Conservation (phyloP, 1,284 basidiomycete genomes). For the Ustilago shanxiensis region DNA sequence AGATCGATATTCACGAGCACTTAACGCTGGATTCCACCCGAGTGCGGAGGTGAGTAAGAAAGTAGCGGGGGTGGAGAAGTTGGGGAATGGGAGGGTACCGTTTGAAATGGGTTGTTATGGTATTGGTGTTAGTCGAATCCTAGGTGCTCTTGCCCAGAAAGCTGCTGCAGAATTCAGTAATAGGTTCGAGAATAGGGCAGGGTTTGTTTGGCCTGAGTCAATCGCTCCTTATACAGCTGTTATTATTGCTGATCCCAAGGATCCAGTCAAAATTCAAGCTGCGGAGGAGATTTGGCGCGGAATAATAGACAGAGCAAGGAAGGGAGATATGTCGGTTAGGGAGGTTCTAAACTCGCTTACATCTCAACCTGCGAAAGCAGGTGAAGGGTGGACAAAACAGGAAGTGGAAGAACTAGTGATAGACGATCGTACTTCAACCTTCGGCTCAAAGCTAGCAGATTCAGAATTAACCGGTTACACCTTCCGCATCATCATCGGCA, state of each 20-base stretch:
- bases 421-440: constrained; percentile 62
- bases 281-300: constrained; percentile 7
- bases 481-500: constrained; percentile 63
- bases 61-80: constrained; percentile 5
- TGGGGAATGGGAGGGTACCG: constrained; percentile 40
- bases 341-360: constrained; percentile 1
- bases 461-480: constrained; percentile 68
- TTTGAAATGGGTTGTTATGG: constrained; percentile 71
- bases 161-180: constrained; percentile 21
- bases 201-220: constrained; percentile 63
- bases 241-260: constrained; percentile 24
- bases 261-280: neutral
- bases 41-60: neutral
- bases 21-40: constrained; percentile 54
- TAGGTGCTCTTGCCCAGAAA: constrained; percentile 67
- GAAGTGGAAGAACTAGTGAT: constrained; percentile 53
- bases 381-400: constrained; percentile 8
- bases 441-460: constrained; percentile 68
- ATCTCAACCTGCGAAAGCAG: neutral
- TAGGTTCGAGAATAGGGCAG: constrained; percentile 20
- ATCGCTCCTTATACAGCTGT: constrained; percentile 61
- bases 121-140: constrained; percentile 69
- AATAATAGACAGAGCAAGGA: constrained; percentile 3
- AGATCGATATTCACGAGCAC: constrained; percentile 65
- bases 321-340: neutral